Evolutionary conservation across 352 stramenopile species (phyloP).

Genomic region (Lagenidium giganteum): DNA sequence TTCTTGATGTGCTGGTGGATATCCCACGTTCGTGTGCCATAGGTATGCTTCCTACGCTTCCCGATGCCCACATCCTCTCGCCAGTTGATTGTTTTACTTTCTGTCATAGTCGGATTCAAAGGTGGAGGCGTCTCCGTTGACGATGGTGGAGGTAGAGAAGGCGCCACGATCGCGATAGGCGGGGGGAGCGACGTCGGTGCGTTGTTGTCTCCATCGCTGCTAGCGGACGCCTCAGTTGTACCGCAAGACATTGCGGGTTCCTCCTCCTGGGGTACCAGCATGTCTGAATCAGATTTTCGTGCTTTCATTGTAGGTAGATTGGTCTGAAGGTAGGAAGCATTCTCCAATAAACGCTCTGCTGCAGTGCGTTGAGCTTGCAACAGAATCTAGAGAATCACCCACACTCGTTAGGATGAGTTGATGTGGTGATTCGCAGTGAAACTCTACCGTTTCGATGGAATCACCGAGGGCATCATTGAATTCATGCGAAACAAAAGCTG

Average conservation of each 20-base stretch:
- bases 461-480: constrained; percentile 23
- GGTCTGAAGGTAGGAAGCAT: background rate
- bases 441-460: constrained; percentile 34
- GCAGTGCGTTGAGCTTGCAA: constrained; percentile 7
- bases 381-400: constrained; percentile 2
- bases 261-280: no score
- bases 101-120: constrained; percentile 1
- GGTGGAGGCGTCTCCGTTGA: background rate
- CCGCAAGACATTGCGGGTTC: no score
- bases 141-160: no score
- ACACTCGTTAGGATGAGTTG: constrained; percentile 1
- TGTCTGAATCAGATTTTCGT: no score
- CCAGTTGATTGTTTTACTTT: constrained; percentile 16
- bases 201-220: no score
- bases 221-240: no score
- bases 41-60: constrained; percentile 46
- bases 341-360: constrained; percentile 2
- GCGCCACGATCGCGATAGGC: no score
- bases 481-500: constrained; percentile 30
- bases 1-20: constrained; percentile 69
- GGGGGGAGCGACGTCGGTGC: no score
- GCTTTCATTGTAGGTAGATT: background rate
- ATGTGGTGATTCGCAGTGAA: background rate
- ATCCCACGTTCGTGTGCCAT: constrained; percentile 58
- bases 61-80: constrained; percentile 52